These are phyloP conservation scores for Cladosporium cucumerinum DNA, from an alignment of 2,329 filamentous ascomycete species.

Conservation along the genomic window DNA sequence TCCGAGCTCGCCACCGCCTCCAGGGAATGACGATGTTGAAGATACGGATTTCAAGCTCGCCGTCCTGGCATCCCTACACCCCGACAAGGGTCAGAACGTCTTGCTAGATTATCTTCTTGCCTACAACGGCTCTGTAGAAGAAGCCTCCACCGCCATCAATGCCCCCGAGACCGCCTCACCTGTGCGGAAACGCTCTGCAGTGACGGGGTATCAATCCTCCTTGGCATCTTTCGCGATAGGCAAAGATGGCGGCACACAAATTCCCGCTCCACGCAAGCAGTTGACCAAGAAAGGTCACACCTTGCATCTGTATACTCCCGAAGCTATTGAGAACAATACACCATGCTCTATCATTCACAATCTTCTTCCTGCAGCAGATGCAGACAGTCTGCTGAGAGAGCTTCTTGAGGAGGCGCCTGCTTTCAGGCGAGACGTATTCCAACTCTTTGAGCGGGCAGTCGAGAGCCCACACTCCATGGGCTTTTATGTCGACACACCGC, in stretches of 20 bases:
- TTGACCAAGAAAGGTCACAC: conserved; percentile 76
- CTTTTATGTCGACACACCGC: conserved; percentile 75
- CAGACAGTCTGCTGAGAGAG: conserved; percentile 71
- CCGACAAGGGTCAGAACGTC: conserved; percentile 58
- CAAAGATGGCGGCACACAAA: conserved; percentile 1
- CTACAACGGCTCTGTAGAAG: conserved; percentile 71
- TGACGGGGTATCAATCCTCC: conserved; percentile 45
- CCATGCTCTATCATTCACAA: conserved; percentile 92
- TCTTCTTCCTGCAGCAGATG: conserved; percentile 70
- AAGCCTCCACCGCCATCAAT: conserved; percentile 58
- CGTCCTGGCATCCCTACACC: conserved; percentile 73
- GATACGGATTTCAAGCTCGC: conserved; percentile 91
- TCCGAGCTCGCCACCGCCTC: conserved; percentile 16
- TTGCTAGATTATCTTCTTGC: conserved; percentile 77
- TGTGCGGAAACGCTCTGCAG: conserved; percentile 33
- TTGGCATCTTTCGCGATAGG: conserved; percentile 25
- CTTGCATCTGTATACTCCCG: conserved; percentile 75
- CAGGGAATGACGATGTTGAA: conserved; percentile 47
- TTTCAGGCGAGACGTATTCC: conserved; percentile 71
- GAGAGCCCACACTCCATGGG: conserved; percentile 78
- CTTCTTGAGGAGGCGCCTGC: conserved; percentile 69
- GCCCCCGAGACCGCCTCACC: conserved; percentile 23
- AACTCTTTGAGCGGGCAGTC: conserved; percentile 84
- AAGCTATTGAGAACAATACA: conserved; percentile 76
- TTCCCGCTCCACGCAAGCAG: conserved; percentile 27